Percentiles rank a stretch among this genome's conserved stretches.
Evolutionary conservation across 768 basidiomycete genomes (phyloP).

Genomic region (Pisolithus tinctorius): DNA sequence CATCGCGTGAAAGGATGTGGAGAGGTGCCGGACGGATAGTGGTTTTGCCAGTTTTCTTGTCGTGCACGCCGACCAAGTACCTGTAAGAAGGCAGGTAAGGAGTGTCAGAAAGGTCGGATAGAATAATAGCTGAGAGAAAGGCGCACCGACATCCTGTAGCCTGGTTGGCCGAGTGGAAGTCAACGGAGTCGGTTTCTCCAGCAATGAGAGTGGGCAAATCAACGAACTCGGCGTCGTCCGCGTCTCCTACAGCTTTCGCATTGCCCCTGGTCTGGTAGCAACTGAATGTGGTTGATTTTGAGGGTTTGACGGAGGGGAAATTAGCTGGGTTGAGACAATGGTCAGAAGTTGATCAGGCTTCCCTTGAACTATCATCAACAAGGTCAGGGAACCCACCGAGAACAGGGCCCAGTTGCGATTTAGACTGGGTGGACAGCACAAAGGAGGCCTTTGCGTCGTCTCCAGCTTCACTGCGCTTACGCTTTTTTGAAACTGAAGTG

Average conservation of each 20-base stretch:
- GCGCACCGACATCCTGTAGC: constrained; percentile 63
- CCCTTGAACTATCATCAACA: constrained; percentile 22
- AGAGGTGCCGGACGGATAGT: constrained; percentile 61
- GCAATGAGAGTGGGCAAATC: constrained; percentile 44
- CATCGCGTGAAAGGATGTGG: constrained; percentile 65
- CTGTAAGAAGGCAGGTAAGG: constrained; percentile 28
- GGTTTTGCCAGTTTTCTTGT: constrained; percentile 67
- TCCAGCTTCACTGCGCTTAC: constrained; percentile 36
- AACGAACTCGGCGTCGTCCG: constrained; percentile 26
- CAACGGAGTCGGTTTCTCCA: constrained; percentile 79
- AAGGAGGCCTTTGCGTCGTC: constrained; percentile 32
- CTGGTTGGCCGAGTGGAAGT: constrained; percentile 67
- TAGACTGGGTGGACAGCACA: constrained; percentile 28
- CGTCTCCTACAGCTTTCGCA: constrained; percentile 11
- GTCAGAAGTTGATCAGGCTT: constrained; percentile 6
- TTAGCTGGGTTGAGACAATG: constrained; percentile 34
- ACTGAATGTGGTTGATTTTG: constrained; percentile 52
- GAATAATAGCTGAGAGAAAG: neutral
- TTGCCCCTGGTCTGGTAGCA: constrained; percentile 47
- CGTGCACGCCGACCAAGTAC: constrained; percentile 79
- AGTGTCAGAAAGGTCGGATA: constrained; percentile 3
- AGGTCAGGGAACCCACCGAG: constrained; percentile 35
- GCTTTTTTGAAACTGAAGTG: constrained; percentile 35
- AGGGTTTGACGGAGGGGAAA: constrained; percentile 61
- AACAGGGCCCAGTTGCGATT: constrained; percentile 40